These are phyloP conservation scores for Trichosporon asahii DNA, from an alignment of 1,284 basidiomycete genomes.

Conservation along the genomic window DNA sequence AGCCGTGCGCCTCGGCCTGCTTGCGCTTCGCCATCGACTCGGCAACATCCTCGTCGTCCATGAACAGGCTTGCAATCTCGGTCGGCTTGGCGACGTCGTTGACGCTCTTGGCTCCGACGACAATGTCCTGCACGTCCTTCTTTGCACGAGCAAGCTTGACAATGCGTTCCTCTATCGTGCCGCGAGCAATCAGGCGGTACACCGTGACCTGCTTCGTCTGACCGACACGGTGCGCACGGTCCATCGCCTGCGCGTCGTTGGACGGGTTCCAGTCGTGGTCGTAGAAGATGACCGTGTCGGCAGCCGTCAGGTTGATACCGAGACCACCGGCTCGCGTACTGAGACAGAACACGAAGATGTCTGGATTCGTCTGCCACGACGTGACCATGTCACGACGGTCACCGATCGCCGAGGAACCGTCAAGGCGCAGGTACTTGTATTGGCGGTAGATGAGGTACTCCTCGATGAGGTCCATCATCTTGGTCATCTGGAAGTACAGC, in stretches of 20 bases:
- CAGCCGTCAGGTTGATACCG: slow-evolving; percentile 97
- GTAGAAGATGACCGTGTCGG: slow-evolving; percentile 97
- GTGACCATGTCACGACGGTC: slow-evolving; percentile 99
- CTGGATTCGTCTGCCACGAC: slow-evolving; percentile 96
- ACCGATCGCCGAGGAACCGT: slow-evolving; percentile 92
- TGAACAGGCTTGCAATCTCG: slow-evolving; percentile 91
- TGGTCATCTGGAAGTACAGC: slow-evolving; percentile 99
- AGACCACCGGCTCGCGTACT: slow-evolving; percentile 96
- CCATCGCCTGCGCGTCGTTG: slow-evolving; percentile 99
- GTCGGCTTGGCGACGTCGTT: slow-evolving; percentile 89
- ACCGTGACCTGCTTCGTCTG: slow-evolving; percentile 99
- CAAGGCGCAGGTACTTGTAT: slow-evolving; percentile 94
- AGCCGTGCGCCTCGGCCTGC: slow-evolving; percentile 51
- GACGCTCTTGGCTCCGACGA: slow-evolving; percentile 94
- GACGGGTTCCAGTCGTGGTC: slow-evolving; percentile 99
- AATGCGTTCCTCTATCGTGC: slow-evolving; percentile 98
- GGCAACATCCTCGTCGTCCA: slow-evolving; percentile 74
- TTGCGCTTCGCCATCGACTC: slow-evolving; percentile 51
- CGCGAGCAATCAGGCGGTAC: slow-evolving; percentile 84
- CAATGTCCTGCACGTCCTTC: slow-evolving; percentile 98
- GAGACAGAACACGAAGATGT: slow-evolving; percentile 92
- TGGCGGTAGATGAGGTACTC: slow-evolving; percentile 97
- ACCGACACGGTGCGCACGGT: slow-evolving; percentile 95
- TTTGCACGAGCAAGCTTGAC: slow-evolving; percentile 89
- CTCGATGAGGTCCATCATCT: slow-evolving; percentile 99